Conservation (phyloP, 2,329 filamentous ascomycete species). For the Clonostachys byssicola region DNA sequence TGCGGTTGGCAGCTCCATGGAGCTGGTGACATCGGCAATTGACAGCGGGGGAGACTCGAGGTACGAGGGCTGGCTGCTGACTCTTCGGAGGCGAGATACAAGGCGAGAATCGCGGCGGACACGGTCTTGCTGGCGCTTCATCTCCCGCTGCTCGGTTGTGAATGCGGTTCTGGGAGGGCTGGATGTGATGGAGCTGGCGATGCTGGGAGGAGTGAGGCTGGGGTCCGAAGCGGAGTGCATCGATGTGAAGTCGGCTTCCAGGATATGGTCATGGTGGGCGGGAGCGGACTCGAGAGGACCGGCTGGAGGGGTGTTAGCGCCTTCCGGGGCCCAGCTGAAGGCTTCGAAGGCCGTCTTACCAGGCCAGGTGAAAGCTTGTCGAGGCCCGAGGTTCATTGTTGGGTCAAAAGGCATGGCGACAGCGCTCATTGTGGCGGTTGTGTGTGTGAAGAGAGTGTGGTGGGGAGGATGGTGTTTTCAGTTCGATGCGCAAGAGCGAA, state of each 20-base stretch:
- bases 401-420: slow-evolving; percentile 48
- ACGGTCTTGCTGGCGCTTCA: slow-evolving; percentile 58
- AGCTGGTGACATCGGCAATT: slow-evolving; percentile 31
- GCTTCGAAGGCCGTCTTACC: slow-evolving; percentile 20
- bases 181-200: slow-evolving; percentile 48
- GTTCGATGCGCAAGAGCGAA: too few species aligned
- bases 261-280: slow-evolving; percentile 21
- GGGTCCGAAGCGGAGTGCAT: slow-evolving; percentile 37
- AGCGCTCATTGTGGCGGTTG: slow-evolving; percentile 24
- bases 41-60: slow-evolving; percentile 24
- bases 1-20: slow-evolving; percentile 35
- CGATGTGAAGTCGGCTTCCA: slow-evolving; percentile 37
- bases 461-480: too few species aligned
- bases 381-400: slow-evolving; percentile 44
- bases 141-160: slow-evolving; percentile 56
- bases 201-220: slow-evolving; percentile 45
- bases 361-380: slow-evolving; percentile 45
- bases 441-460: not conserved
- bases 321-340: too few species aligned
- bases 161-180: slow-evolving; percentile 52
- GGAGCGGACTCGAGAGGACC: slow-evolving; percentile 27
- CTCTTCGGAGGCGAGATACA: slow-evolving; percentile 42
- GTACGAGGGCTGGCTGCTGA: slow-evolving; percentile 39
- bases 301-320: slow-evolving; percentile 5
- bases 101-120: slow-evolving; percentile 55